Base-by-base conservation (phyloP, 306 rosid species). In the Cucumis melo region DNA sequence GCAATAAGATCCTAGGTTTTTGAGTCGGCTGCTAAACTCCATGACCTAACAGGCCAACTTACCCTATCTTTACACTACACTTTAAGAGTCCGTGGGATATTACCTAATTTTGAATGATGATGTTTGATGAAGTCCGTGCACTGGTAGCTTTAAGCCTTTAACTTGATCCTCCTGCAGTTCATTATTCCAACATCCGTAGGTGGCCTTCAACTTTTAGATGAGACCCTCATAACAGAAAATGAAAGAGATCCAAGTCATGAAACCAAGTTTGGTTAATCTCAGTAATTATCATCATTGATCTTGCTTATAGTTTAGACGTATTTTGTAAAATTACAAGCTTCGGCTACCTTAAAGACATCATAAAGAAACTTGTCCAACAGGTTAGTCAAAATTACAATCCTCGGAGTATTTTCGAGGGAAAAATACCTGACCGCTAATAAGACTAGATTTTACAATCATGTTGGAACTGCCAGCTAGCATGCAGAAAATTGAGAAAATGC, bases 41-140 rank as follows among this genome's bases (percentile, higher is more conserved):
- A 32, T 51, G 44, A 71, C 59, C 24, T 27, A 71, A 15, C 44
- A 73, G 2, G 48, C 61, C 38, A 70, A 46, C 41, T 38, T 24
- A 70, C 11, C 46, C 16, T 68, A 24, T 73, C 46, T 17, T 73
- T 51, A 29, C 17, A 27, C 54, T 73, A 73, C 42, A 53, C 6
- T 73, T 71, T 7, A 71, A 27, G 16, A 27, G 59, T 50, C 41
- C 36, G 20, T 71, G 59, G 32, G 48, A 48, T 29, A 56, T 16
- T 53, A 73, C 77, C 77, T 73, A 19, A 73, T 73, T 73, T 32
- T 32, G 48, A 29, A 73, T 50, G 62, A 50, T 53, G 39, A 70
- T 29, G 62, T 39, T 24, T 71, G 62, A 32, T 73, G 46, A 50
- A 17, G n/a, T 24, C 61, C n/a, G 41, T 73, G 19, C 48, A 32